Base-by-base conservation (phyloP, 139 green algal species). In the Micromonas commoda region DNA sequence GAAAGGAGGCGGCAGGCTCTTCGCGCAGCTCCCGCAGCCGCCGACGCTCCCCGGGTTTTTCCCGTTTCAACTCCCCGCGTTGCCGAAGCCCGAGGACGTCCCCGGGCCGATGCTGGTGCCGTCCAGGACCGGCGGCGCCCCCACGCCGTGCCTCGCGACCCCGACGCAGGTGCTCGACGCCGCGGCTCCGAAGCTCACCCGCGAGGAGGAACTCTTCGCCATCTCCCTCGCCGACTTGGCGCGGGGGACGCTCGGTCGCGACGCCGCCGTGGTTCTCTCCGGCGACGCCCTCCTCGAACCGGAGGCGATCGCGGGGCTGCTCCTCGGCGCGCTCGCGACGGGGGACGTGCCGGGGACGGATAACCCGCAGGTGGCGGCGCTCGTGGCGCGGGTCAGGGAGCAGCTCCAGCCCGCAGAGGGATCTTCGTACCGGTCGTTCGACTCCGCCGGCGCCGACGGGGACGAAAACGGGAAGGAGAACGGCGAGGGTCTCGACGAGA, bases 151-250 rank as follows among this genome's bases (percentile, higher is more conserved):
- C 9, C 64, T 82, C 32, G 37, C 35, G 2, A 69, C 70, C 20
- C 68, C 70, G 26, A 45, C 6, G 19, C 29, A 71, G 31, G 31
- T 77, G 45, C 39, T 77, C n/a, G 78, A 77, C 24, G 3, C 52
- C 3, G 20, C 51, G 23, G 78, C 78, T n/a, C 78, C 78, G 33
- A 65, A 65, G 34, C 60, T 82, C 13, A 78, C 26, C 13, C 70
- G 54, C 6, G 78, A 82, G 19, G 78, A 82, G 39, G 78, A 82
- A 53, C 5, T 82, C 1, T 82, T 77, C 39, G 78, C 78, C 45
- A 51, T 82, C 28, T 63, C 52, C 0, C 61, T 82, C n/a, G 34
- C 29, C 2, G 72, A 78, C 34, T 53, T 78, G 20, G 72, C 53
- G 2, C 29, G 32, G 6, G 72, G 57, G 28, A 69, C 34, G 20